Percentiles rank a stretch among this genome's conserved stretches.
Conservation (phyloP, 2,329 filamentous ascomycete species). For the Colletotrichum orchidophilum region DNA sequence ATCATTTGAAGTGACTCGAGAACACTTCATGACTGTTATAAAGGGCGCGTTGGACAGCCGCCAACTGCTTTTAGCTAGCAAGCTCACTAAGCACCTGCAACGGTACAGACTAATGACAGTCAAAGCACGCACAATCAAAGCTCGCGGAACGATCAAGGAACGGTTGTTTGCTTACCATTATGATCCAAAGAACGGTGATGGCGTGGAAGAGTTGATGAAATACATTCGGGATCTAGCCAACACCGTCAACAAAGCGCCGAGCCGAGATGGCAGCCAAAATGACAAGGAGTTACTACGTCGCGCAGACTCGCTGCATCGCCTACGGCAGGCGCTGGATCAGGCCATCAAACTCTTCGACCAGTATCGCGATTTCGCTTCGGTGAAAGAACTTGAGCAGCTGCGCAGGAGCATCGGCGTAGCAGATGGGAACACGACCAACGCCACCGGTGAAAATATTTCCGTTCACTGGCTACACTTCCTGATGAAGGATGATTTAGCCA, state of each 20-base stretch:
- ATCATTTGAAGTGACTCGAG: conserved; percentile 54
- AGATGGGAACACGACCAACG: conserved; percentile 49
- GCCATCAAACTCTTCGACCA: conserved; percentile 47
- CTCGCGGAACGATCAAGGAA: conserved; percentile 48
- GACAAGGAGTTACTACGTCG: background rate
- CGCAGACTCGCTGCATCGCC: conserved; percentile 15
- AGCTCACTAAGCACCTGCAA: conserved; percentile 53
- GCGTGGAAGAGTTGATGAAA: conserved; percentile 41
- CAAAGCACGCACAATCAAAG: conserved; percentile 52
- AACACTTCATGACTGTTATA: conserved; percentile 65
- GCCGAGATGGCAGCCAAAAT: background rate
- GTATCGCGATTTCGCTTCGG: conserved; percentile 59
- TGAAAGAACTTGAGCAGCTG: conserved; percentile 64
- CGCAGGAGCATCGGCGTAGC: conserved; percentile 50
- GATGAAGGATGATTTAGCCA: conserved; percentile 72
- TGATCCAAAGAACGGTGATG: conserved; percentile 33
- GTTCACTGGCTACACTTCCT: conserved; percentile 68
- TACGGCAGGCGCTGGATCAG: conserved; percentile 16
- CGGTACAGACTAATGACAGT: conserved; percentile 53
- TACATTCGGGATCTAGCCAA: conserved; percentile 37
- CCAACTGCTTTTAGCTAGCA: conserved; percentile 53
- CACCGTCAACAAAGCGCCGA: conserved; percentile 8
- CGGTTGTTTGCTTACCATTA: conserved; percentile 26
- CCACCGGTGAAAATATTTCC: conserved; percentile 51
- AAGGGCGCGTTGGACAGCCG: conserved; percentile 57